Percentiles rank a stretch among this genome's conserved stretches.
phyloP scores from a whole-genome alignment of 2,329 filamentous ascomycete genomes.

The Phyllosticta ampelicida region DNA sequence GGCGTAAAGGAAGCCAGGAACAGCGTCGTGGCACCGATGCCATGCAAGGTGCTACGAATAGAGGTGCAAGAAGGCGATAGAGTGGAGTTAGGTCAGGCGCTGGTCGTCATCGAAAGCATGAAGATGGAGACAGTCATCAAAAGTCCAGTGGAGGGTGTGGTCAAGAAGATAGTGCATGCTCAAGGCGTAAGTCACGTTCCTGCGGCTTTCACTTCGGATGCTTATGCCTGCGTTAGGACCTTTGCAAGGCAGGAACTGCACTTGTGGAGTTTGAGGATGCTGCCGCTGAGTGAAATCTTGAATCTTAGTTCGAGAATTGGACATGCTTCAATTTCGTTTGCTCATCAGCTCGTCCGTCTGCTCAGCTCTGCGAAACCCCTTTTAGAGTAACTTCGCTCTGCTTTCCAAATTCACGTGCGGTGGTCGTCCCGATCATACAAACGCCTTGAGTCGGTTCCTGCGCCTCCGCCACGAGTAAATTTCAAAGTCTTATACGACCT shows the following conservation, averaged over 20 bases:
- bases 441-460: no score
- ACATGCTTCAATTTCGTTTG: no score
- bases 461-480: no score
- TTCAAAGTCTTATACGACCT: no score
- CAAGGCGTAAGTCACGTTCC: constrained; percentile 29
- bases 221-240: constrained; percentile 17
- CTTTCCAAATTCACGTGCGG: no score
- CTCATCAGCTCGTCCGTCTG: no score
- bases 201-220: not conserved
- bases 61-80: constrained; percentile 72
- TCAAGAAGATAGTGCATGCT: constrained; percentile 38
- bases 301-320: not conserved
- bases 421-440: no score
- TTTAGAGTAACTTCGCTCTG: no score
- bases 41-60: constrained; percentile 87
- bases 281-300: not conserved
- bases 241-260: constrained; percentile 13
- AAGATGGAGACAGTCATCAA: constrained; percentile 48
- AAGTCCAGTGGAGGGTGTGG: constrained; percentile 37
- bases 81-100: constrained; percentile 74
- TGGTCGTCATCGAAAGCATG: constrained; percentile 59
- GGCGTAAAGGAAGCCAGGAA: constrained; percentile 70
- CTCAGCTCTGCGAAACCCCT: no score
- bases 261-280: not conserved
- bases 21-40: constrained; percentile 88